Evolutionary conservation across 371 early-diverging fungal genomes (phyloP).

Genomic region (Mortierella sp.): DNA sequence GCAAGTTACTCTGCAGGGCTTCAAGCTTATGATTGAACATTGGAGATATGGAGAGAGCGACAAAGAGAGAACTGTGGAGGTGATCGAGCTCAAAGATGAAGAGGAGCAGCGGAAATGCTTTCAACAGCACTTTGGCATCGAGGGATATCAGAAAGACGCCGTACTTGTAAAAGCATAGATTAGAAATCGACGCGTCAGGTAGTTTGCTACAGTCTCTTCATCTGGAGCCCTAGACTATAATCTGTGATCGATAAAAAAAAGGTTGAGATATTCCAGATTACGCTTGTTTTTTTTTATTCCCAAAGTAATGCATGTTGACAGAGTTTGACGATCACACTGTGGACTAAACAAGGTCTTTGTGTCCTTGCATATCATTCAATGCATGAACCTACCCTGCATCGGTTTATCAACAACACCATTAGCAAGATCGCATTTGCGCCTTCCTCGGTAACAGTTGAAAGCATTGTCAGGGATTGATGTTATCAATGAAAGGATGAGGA

Average conservation of each 20-base stretch:
- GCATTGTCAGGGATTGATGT: neutral
- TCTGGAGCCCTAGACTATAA: neutral
- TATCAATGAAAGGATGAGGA: neutral
- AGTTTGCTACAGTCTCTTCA: too few relatives aligned
- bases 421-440: neutral
- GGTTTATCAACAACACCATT: neutral
- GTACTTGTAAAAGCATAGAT: neutral
- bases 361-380: neutral
- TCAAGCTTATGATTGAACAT: slow-evolving; percentile 4
- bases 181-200: neutral
- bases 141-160: slow-evolving; percentile 4
- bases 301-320: too few relatives aligned
- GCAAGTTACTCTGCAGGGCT: slow-evolving; percentile 2
- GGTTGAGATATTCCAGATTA: neutral
- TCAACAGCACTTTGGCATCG: slow-evolving; percentile 11
- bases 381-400: neutral
- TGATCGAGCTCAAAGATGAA: neutral
- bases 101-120: slow-evolving; percentile 4
- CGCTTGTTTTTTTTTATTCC: neutral
- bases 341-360: neutral
- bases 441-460: neutral
- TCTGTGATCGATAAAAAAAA: neutral
- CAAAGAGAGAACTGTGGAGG: neutral
- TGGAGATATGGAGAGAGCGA: neutral
- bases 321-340: neutral